Base-by-base conservation (phyloP, 768 basidiomycete species). In the Pisolithus microcarpus region DNA sequence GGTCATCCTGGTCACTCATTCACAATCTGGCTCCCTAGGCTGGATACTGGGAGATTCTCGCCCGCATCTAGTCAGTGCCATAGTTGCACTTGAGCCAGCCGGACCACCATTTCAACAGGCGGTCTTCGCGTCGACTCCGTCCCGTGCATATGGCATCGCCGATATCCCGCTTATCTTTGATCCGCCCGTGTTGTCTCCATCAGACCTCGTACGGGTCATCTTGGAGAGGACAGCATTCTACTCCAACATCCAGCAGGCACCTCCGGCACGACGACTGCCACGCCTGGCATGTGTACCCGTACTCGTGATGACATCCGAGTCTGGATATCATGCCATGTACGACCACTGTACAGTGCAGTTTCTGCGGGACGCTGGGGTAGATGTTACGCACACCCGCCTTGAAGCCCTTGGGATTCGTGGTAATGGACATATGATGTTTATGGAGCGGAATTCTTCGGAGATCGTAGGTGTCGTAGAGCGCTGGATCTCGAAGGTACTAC, bases 341-440 rank as follows among this genome's bases (percentile, higher is more conserved):
- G 78, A 80, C 47, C 59, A 61, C 7, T 74, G 71, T 53, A 77
- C 68, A 5, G 75, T 69, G 19, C 61, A 68, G 28, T 80, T 68
- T 58, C 60, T 80, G 49, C 54, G 47, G 21, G 68, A 73, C 44
- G 78, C 73, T 0, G 78, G 77, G 0, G 75, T 78, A 18, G 48
- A 60, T 16, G 74, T 77, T 6, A 64, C 72, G 15, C 71, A 74
- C 53, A 57, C 75, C 37, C 62, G 62, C 15, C 58, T 80, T 16
- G 62, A 60, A n/a, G 66, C 69, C 28, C 54, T 74, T 1, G 78
- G 77, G 7, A 74, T 80, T 21, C 69, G 62, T 47, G 78, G 78
- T 39, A 80, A 80, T 55, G 78, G 75, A 1, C 78, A 80, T 61
- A 72, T 80, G 72, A 72, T 80, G 65, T 78, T 79, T 53, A 75